These are phyloP conservation scores for Lentinus brumalis DNA, from an alignment of 768 basidiomycete species.

Conservation along the genomic window DNA sequence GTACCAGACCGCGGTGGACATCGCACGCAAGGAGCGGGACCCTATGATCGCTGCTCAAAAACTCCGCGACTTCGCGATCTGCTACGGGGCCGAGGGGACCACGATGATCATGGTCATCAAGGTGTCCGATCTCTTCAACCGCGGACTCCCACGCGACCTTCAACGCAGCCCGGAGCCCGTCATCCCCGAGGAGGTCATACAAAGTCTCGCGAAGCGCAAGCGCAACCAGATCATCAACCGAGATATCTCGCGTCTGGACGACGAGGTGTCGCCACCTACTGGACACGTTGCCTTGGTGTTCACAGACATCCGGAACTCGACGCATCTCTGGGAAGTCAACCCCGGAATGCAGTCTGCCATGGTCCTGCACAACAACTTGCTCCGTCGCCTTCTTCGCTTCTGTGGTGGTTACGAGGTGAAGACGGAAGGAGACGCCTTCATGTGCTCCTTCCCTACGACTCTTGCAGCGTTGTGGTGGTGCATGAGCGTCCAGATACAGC, in stretches of 20 bases:
- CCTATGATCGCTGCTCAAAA: slow-evolving; percentile 96
- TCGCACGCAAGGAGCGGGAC: slow-evolving; percentile 77
- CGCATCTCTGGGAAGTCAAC: slow-evolving; percentile 94
- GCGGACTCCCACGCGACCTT: slow-evolving; percentile 40
- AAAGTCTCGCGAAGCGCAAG: slow-evolving; percentile 31
- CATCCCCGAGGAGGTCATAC: slow-evolving; percentile 42
- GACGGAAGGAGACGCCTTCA: slow-evolving; percentile 99
- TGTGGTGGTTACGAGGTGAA: slow-evolving; percentile 99
- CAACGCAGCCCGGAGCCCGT: slow-evolving; percentile 49
- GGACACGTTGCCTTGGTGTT: slow-evolving; percentile 94
- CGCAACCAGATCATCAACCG: slow-evolving; percentile 53
- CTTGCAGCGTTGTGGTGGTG: slow-evolving; percentile 90
- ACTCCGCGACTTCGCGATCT: slow-evolving; percentile 93
- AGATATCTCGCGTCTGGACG: slow-evolving; percentile 62
- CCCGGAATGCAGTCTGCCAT: slow-evolving; percentile 95
- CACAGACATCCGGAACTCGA: slow-evolving; percentile 97
- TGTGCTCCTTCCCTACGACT: slow-evolving; percentile 94
- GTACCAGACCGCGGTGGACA: slow-evolving; percentile 95
- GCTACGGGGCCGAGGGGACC: slow-evolving; percentile 90
- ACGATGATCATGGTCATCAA: slow-evolving; percentile 98
- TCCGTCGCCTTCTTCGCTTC: slow-evolving; percentile 81
- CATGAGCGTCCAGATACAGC: slow-evolving; percentile 79
- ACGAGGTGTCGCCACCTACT: slow-evolving; percentile 80
- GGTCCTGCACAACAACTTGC: slow-evolving; percentile 82
- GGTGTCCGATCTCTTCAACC: slow-evolving; percentile 73